Conservation (phyloP, 768 basidiomycete species). For the Tylopilus rubrobrunneus region DNA sequence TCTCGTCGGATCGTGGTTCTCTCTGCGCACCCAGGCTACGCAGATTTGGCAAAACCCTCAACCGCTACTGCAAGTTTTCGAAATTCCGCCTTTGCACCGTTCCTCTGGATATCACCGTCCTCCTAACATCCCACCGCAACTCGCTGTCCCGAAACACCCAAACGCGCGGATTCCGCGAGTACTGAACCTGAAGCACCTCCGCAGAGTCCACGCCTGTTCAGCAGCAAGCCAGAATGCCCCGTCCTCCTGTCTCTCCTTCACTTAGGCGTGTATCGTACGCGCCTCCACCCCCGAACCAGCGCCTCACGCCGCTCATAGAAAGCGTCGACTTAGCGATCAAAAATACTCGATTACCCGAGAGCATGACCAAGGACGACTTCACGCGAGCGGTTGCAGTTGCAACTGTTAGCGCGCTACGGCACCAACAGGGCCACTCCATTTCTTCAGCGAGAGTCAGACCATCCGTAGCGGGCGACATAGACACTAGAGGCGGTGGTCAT, state of each 20-base stretch:
- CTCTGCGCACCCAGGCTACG: slow-evolving; percentile 92
- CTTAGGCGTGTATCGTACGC: slow-evolving; percentile 58
- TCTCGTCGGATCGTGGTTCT: slow-evolving; percentile 97
- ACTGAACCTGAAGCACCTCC: slow-evolving; percentile 31
- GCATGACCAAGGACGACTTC: slow-evolving; percentile 82
- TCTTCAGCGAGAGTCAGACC: slow-evolving; percentile 45
- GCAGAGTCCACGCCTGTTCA: slow-evolving; percentile 20
- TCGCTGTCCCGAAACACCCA: slow-evolving; percentile 30
- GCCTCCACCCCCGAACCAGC: slow-evolving; percentile 27
- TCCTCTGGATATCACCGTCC: slow-evolving; percentile 64
- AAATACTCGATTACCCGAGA: slow-evolving; percentile 50
- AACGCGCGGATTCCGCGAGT: slow-evolving; percentile 40
- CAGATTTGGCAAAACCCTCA: slow-evolving; percentile 99
- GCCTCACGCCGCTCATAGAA: slow-evolving; percentile 66
- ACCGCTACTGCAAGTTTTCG: slow-evolving; percentile 65
- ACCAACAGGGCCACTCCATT: slow-evolving; percentile 59
- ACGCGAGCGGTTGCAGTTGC: slow-evolving; percentile 92
- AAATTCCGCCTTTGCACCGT: slow-evolving; percentile 51
- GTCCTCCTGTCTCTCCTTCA: slow-evolving; percentile 40
- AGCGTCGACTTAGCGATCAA: slow-evolving; percentile 78
- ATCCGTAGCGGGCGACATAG: slow-evolving; percentile 37
- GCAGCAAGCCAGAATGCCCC: slow-evolving; percentile 16
- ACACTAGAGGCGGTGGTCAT: slow-evolving; percentile 52
- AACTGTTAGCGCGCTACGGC: slow-evolving; percentile 85
- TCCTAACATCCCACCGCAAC: slow-evolving; percentile 7